Base-by-base conservation (phyloP, 768 basidiomycete species). In the Hygrophorus pudorinus region DNA sequence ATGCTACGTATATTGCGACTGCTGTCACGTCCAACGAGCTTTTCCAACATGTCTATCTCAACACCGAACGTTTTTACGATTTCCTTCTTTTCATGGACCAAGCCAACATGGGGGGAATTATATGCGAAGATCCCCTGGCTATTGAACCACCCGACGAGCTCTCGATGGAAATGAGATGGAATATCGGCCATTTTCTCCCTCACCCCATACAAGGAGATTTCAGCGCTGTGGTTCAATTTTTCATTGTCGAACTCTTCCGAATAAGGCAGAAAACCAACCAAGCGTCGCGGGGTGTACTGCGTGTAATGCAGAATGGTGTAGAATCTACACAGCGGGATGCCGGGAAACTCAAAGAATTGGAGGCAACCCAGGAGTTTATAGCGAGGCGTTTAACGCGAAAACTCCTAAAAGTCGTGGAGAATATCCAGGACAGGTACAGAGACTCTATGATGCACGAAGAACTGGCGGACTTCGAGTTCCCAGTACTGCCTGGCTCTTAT, bases 21-120 rank as follows among this genome's bases (percentile, higher is more conserved):
- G 96, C 96, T 1, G 88, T 94, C 50, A 94, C 84, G 18, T 84
- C 89, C 3, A 85, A 97, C 55, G 94, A 98, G 50, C 72, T 99
- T 11, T 99, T 99, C 71, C 85, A 93, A 53, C 90, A 96, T 48
- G 71, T 98, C 21, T 84, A 84, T 57, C 74, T 99, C 47, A 73
- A 83, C 36, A 85, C 91, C 14, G 81, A 86, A 20, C 76, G 83
- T 4, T 96, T 85, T 65, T 99, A 93, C 65, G 91, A 98, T 64
- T 90, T 87, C 57, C 65, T 98, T 7, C 67, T 97, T 20, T 94
- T 89, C 73, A 91, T 98, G 91, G 96, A 99, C 63, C 72, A 80
- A 10, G 88, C 90, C 21, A 99, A 98, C 60, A 78, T 83, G 58
- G 89, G 85, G 13, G 92, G 88, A 1, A 73, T 98, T 44, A 74